Evolutionary conservation across 495 filamentous ascomycete species (phyloP).

Genomic region (Penicillium flavigenum): DNA sequence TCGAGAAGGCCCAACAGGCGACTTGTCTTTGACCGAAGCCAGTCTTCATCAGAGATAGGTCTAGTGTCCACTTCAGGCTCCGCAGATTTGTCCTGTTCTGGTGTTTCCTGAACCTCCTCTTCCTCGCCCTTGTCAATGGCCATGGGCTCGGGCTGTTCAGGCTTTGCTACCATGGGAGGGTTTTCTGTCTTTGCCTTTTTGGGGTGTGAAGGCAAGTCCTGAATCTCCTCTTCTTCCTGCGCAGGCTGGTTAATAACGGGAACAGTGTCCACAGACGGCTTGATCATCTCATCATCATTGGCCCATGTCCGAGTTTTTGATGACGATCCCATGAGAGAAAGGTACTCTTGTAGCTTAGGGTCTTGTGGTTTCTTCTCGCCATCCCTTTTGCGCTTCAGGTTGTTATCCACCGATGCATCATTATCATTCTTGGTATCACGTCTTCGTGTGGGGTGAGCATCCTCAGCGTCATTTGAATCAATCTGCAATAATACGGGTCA

Average conservation of each 20-base stretch:
- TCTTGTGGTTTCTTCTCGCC: slow-evolving; percentile 53
- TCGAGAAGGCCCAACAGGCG: slow-evolving; percentile 82
- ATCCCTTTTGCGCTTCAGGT: slow-evolving; percentile 59
- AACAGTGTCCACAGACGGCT: slow-evolving; percentile 25
- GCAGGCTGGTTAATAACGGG: slow-evolving; percentile 24
- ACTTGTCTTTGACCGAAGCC: slow-evolving; percentile 91
- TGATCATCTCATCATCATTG: slow-evolving; percentile 53
- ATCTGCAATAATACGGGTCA: slow-evolving; percentile 45
- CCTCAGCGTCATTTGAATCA: slow-evolving; percentile 38
- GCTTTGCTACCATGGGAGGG: slow-evolving; percentile 6
- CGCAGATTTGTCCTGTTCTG: slow-evolving; percentile 23
- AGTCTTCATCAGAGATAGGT: slow-evolving; percentile 69
- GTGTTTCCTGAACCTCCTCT: slow-evolving; percentile 21
- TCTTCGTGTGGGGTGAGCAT: slow-evolving; percentile 35
- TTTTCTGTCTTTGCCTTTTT: slow-evolving; percentile 42
- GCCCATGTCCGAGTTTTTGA: slow-evolving; percentile 68
- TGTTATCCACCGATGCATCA: slow-evolving; percentile 24
- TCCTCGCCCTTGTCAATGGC: slow-evolving; percentile 24
- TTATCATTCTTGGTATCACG: slow-evolving; percentile 31
- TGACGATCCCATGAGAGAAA: slow-evolving; percentile 74
- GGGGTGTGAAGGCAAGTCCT: slow-evolving; percentile 45
- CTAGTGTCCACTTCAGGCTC: slow-evolving; percentile 22
- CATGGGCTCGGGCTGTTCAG: slow-evolving; percentile 28
- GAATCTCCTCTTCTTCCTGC: slow-evolving; percentile 28
- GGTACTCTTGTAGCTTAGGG: slow-evolving; percentile 80